Conservation (phyloP, 1,284 basidiomycete species). For the Pterulicium gracile region DNA sequence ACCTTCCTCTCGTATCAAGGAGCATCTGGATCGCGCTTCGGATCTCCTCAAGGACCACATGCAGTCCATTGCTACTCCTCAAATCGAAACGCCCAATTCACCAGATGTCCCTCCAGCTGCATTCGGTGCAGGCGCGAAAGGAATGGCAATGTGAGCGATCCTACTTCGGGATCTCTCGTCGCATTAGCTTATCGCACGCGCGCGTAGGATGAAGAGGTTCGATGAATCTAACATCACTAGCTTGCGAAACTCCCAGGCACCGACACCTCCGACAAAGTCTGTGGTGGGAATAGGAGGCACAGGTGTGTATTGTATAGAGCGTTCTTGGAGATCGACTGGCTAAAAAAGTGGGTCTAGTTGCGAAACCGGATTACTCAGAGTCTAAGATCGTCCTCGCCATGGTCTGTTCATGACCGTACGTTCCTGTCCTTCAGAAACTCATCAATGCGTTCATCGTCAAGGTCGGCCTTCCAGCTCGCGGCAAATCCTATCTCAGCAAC, state of each 20-base stretch:
- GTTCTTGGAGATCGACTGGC: too few species aligned
- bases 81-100: not conserved
- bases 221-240: slow-evolving; percentile 66
- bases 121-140: not conserved
- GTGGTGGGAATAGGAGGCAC: slow-evolving; percentile 78
- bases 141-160: not conserved
- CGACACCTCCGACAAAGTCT: slow-evolving; percentile 57
- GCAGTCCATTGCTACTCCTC: not conserved
- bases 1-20: not conserved
- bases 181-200: not conserved
- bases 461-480: slow-evolving; percentile 76
- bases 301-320: slow-evolving; percentile 29
- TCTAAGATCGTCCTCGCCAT: slow-evolving; percentile 98
- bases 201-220: slow-evolving; percentile 66
- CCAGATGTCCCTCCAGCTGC: not conserved
- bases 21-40: not conserved
- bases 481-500: slow-evolving; percentile 80
- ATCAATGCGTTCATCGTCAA: too few species aligned
- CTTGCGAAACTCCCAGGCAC: slow-evolving; percentile 56
- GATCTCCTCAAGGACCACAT: not conserved
- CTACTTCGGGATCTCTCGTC: not conserved
- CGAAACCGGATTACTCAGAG: slow-evolving; percentile 96
- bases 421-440: slow-evolving; percentile 6
- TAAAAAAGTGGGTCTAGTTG: slow-evolving; percentile 46
- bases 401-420: slow-evolving; percentile 36